phyloP scores from a whole-genome alignment of 2,329 filamentous ascomycete species.

The Dactylella cylindrospora region DNA sequence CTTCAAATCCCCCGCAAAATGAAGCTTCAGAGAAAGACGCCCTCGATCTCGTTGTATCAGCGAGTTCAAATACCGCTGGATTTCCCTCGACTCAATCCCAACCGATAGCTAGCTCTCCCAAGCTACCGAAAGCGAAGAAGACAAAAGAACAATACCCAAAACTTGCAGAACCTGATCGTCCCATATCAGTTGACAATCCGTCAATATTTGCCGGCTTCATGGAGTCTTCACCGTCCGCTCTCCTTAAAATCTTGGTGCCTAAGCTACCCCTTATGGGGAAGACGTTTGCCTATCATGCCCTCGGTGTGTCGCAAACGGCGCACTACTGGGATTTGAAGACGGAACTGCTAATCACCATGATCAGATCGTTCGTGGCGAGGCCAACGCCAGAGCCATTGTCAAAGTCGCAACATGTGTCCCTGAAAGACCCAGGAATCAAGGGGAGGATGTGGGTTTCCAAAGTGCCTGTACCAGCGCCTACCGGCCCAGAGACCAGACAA shows the following conservation, averaged over 20 bases:
- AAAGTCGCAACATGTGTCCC: constrained; percentile 64
- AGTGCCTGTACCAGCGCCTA: constrained; percentile 64
- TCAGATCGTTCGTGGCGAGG: constrained; percentile 65
- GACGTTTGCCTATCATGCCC: constrained; percentile 61
- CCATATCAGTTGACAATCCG: constrained; percentile 28
- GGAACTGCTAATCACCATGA: constrained; percentile 68
- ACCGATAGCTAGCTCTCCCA: background rate
- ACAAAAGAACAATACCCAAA: constrained; percentile 3
- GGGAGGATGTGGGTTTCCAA: constrained; percentile 80
- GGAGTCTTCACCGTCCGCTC: constrained; percentile 18
- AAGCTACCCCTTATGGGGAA: constrained; percentile 34
- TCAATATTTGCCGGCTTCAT: constrained; percentile 41
- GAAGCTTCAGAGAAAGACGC: constrained; percentile 12
- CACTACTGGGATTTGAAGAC: constrained; percentile 78
- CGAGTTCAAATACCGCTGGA: background rate
- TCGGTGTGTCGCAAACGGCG: constrained; percentile 69
- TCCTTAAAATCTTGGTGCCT: constrained; percentile 22
- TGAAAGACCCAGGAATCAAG: constrained; percentile 68
- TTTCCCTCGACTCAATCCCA: background rate
- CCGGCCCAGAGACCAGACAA: constrained; percentile 60
- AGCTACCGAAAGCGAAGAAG: background rate
- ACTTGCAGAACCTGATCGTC: constrained; percentile 25
- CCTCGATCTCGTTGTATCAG: background rate
- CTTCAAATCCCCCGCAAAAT: background rate
- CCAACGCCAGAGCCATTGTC: constrained; percentile 58